phyloP scores from a whole-genome alignment of 106 monocot genomes.

The Dioscorea alata region DNA sequence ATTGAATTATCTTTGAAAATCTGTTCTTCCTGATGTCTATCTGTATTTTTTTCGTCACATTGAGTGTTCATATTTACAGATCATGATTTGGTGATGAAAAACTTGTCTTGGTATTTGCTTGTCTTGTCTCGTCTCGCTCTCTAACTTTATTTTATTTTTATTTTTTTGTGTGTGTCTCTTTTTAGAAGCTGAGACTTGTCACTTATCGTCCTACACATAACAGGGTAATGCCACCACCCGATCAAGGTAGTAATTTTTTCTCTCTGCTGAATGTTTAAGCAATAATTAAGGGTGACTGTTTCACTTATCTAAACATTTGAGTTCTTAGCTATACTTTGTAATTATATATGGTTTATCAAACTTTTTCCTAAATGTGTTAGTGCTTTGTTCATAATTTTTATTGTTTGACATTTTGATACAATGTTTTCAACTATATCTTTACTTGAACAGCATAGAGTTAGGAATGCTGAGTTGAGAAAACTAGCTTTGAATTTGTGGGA shows the following conservation, averaged over 20 bases:
- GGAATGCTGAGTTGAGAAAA: too few relatives aligned
- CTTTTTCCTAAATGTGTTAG: background rate
- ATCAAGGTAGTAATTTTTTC: conserved; percentile 46
- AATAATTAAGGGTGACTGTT: background rate
- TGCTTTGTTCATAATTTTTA: background rate
- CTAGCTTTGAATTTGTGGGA: too few relatives aligned
- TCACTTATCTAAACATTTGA: background rate
- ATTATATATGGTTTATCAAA: background rate
- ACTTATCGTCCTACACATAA: conserved; percentile 77
- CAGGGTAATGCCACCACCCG: conserved; percentile 56
- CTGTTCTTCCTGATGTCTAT: background rate
- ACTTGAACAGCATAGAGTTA: too few relatives aligned
- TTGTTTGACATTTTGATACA: too few relatives aligned
- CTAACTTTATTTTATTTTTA: background rate
- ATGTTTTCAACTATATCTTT: too few relatives aligned
- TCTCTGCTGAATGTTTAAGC: background rate
- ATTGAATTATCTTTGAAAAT: background rate
- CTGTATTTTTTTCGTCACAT: background rate
- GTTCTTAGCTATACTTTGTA: background rate
- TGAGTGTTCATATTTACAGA: background rate
- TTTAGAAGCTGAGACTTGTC: conserved; percentile 55
- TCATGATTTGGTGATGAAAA: background rate
- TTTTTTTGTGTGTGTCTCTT: background rate
- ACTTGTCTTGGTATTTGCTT: too few relatives aligned
- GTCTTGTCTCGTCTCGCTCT: background rate